These are phyloP conservation scores for Xylariaceae sp. DNA, from an alignment of 2,329 filamentous ascomycete genomes.

Conservation along the genomic window DNA sequence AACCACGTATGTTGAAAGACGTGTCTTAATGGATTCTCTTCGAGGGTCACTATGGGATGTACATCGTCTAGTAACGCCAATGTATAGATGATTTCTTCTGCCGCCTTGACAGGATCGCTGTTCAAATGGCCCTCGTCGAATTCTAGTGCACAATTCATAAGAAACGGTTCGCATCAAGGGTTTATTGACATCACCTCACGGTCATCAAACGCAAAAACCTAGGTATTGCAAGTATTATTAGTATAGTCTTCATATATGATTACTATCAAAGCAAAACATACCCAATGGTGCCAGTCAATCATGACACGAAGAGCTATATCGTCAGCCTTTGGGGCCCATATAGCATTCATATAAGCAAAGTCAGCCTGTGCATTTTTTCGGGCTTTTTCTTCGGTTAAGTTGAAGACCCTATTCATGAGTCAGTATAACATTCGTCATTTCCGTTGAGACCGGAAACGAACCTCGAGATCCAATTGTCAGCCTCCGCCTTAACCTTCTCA, in stretches of 20 bases:
- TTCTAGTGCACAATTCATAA: conserved; percentile 12
- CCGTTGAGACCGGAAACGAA: not conserved
- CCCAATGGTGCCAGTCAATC: conserved; percentile 36
- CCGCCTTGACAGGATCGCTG: conserved; percentile 26
- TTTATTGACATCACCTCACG: conserved; percentile 5
- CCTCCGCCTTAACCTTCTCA: conserved; percentile 25
- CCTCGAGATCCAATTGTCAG: conserved; percentile 31
- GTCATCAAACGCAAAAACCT: conserved; percentile 18
- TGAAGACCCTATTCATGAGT: conserved; percentile 17
- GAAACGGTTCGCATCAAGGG: too few relatives aligned
- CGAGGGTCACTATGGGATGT: conserved; percentile 25
- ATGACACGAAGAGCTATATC: conserved; percentile 29
- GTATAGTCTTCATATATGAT: too few relatives aligned
- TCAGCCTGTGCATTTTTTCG: conserved; percentile 22
- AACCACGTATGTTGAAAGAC: conserved; percentile 35
- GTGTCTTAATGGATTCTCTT: conserved; percentile 28
- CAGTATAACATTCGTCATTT: too few relatives aligned
- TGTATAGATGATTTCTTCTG: conserved; percentile 27
- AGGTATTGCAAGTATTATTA: too few relatives aligned
- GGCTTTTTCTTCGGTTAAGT: conserved; percentile 20
- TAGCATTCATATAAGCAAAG: conserved; percentile 25
- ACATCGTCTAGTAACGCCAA: conserved; percentile 27
- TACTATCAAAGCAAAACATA: not conserved
- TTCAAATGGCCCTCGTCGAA: conserved; percentile 38
- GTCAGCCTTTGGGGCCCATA: conserved; percentile 30